phyloP scores from a whole-genome alignment of 345 rosid genomes.

The Citrus mangshanensis region DNA sequence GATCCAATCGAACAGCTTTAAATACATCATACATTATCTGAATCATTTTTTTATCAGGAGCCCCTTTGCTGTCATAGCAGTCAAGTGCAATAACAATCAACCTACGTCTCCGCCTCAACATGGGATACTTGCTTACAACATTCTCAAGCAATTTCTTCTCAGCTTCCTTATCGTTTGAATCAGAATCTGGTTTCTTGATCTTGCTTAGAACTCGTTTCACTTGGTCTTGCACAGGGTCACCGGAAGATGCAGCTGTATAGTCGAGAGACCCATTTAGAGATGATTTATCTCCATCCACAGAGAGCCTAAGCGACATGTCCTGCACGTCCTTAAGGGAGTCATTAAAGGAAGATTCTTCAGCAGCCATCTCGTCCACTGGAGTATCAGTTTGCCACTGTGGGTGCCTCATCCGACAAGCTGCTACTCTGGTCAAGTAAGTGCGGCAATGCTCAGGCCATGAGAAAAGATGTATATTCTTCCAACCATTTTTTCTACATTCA shows the following conservation, averaged over 20 bases:
- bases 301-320: conserved; percentile 93
- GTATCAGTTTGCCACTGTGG: conserved; percentile 95
- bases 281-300: conserved; percentile 81
- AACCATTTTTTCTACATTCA: conserved; percentile 83
- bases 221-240: conserved; percentile 54
- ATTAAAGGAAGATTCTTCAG: conserved; percentile 65
- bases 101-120: conserved; percentile 68
- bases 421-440: conserved; percentile 88
- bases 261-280: conserved; percentile 59
- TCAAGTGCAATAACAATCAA: conserved; percentile 75
- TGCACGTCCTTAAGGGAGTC: conserved; percentile 91
- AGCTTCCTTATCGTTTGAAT: conserved; percentile 38
- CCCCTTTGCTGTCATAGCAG: conserved; percentile 65
- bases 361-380: conserved; percentile 57
- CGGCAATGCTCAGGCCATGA: conserved; percentile 99
- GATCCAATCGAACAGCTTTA: conserved; percentile 62
- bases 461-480: conserved; percentile 92
- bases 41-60: conserved; percentile 60
- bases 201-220: conserved; percentile 71
- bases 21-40: conserved; percentile 55
- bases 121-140: conserved; percentile 63
- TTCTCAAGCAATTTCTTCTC: conserved; percentile 49
- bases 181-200: conserved; percentile 54
- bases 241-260: conserved; percentile 29
- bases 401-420: conserved; percentile 90